Percentiles rank a stretch among this genome's conserved stretches.
Conservation (phyloP, 345 rosid species). For the Carallia pectinifolia region DNA sequence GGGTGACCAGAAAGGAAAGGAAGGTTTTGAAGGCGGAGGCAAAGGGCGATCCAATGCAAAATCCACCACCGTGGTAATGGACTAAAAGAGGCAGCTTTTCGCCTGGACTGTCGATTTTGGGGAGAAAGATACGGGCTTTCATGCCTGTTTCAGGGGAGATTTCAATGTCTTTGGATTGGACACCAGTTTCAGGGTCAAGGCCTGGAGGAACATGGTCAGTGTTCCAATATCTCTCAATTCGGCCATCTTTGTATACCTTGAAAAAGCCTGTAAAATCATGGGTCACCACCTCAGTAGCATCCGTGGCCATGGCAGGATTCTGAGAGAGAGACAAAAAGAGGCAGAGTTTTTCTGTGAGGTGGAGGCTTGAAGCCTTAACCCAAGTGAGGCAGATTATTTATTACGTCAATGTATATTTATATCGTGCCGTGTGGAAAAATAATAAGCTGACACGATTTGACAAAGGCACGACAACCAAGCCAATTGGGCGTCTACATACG, state of each 20-base stretch:
- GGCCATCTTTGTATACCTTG: slow-evolving; percentile 50
- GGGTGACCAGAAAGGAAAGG: slow-evolving; percentile 8
- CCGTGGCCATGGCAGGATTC: slow-evolving; percentile 15
- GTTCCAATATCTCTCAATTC: slow-evolving; percentile 39
- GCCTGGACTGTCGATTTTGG: slow-evolving; percentile 12
- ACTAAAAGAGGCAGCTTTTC: slow-evolving; percentile 48
- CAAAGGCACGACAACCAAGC: too few relatives aligned
- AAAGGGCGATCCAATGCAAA: slow-evolving; percentile 20
- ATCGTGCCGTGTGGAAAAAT: too few relatives aligned
- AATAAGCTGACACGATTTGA: too few relatives aligned
- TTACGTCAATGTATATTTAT: too few relatives aligned
- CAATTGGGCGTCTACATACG: too few relatives aligned
- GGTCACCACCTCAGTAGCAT: background rate
- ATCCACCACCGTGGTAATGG: slow-evolving; percentile 30
- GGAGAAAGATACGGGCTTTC: slow-evolving; percentile 42
- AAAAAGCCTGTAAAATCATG: slow-evolving; percentile 28
- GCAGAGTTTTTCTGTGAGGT: too few relatives aligned
- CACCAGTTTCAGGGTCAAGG: slow-evolving; percentile 39
- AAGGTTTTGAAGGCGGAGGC: background rate
- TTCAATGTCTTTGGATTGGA: slow-evolving; percentile 45
- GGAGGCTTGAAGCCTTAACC: too few relatives aligned
- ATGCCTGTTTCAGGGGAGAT: slow-evolving; percentile 19
- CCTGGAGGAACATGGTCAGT: slow-evolving; percentile 38
- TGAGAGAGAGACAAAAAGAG: too few relatives aligned
- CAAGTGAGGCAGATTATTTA: too few relatives aligned